Percentiles rank a stretch among this genome's conserved stretches.
These are phyloP conservation scores for Miscanthus lutarioriparius DNA, from an alignment of 176 grass and related monocot genomes.

Conservation along the genomic window DNA sequence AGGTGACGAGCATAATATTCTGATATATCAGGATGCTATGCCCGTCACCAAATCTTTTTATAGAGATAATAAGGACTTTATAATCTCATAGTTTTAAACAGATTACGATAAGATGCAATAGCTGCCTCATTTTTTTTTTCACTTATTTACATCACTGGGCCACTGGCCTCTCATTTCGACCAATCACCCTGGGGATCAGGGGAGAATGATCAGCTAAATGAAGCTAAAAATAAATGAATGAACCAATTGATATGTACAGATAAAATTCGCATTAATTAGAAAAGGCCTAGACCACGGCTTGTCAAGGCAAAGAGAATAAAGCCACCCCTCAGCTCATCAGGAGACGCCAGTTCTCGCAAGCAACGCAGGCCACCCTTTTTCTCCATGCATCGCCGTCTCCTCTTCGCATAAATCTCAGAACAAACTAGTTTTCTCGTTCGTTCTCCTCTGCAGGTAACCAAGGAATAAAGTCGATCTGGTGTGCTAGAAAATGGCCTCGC, in stretches of 20 bases:
- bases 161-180: neutral
- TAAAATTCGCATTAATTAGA: constrained; percentile 15
- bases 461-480: constrained; percentile 30
- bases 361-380: neutral
- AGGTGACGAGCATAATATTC: neutral
- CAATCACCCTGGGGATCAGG: neutral
- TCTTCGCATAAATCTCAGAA: constrained; percentile 13
- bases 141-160: constrained; percentile 33
- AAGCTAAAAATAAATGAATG: constrained; percentile 29
- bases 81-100: neutral
- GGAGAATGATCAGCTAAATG: neutral
- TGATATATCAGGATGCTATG: no score
- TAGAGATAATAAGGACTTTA: neutral
- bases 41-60: neutral
- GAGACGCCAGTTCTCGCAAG: neutral
- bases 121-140: neutral
- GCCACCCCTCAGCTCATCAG: neutral
- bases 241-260: constrained; percentile 43
- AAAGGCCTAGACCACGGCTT: constrained; percentile 10
- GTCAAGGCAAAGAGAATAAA: constrained; percentile 43
- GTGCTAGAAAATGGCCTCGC: constrained; percentile 28
- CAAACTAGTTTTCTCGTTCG: neutral
- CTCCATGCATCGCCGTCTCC: neutral
- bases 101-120: neutral
- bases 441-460: neutral